These are phyloP conservation scores for Penicillium paradoxum DNA, from an alignment of 495 filamentous ascomycete species.

Conservation along the genomic window DNA sequence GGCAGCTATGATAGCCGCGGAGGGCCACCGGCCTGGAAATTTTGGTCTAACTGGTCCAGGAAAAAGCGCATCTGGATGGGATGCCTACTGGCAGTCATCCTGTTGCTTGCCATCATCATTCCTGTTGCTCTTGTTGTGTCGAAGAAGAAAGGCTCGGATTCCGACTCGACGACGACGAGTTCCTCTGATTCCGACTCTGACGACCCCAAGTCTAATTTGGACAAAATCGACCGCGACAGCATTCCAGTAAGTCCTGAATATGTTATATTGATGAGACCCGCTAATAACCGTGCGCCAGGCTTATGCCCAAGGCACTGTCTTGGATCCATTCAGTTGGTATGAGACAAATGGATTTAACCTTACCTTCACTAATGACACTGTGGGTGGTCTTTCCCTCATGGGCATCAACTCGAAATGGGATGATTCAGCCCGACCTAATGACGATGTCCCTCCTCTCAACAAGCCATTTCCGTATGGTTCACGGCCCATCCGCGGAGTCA, in stretches of 20 bases:
- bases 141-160: conserved; percentile 51
- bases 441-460: conserved; percentile 71
- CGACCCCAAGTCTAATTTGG: conserved; percentile 52
- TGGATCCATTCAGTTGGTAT: conserved; percentile 92
- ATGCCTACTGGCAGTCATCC: conserved; percentile 39
- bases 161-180: conserved; percentile 14
- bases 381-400: conserved; percentile 85
- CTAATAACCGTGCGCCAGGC: conserved; percentile 17
- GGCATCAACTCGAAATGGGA: conserved; percentile 84
- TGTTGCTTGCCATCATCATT: conserved; percentile 69
- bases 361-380: conserved; percentile 80
- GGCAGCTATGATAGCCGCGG: conserved; percentile 21
- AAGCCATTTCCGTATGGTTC: conserved; percentile 66
- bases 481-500: conserved; percentile 80
- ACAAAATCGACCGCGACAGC: conserved; percentile 51
- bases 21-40: conserved; percentile 29
- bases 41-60: conserved; percentile 28
- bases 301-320: conserved; percentile 63
- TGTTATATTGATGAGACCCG: neutral
- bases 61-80: conserved; percentile 36
- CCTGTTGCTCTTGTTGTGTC: conserved; percentile 66
- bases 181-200: conserved; percentile 24
- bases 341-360: conserved; percentile 90
- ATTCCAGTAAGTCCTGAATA: conserved; percentile 49
- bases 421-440: conserved; percentile 72